phyloP scores from a whole-genome alignment of 495 filamentous ascomycete species.

The Haplographium delicatum region DNA sequence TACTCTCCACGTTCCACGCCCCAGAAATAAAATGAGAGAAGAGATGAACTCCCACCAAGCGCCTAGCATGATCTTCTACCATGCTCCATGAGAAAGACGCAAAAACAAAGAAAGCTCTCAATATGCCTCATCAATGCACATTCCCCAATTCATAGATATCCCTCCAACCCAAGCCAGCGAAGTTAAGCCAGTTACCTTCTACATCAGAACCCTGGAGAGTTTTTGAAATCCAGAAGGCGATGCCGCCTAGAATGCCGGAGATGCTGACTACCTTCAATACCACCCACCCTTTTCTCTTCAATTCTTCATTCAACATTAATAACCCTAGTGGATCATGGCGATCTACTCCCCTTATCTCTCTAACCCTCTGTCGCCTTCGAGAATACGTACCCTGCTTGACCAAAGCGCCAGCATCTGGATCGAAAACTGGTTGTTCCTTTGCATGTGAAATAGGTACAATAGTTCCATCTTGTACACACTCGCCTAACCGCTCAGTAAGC shows the following conservation, averaged over 20 bases:
- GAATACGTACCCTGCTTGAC: conserved; percentile 18
- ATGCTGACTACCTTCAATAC: conserved; percentile 75
- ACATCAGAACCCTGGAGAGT: neutral
- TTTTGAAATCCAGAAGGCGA: conserved; percentile 54
- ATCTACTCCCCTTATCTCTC: conserved; percentile 29
- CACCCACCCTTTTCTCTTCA: conserved; percentile 60
- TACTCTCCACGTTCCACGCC: too few relatives aligned
- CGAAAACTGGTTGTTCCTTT: conserved; percentile 2
- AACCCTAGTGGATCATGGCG: conserved; percentile 72
- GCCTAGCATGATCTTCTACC: too few relatives aligned
- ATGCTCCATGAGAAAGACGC: too few relatives aligned
- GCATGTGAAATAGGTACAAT: conserved; percentile 42
- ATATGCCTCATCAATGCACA: too few relatives aligned
- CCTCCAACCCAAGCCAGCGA: neutral
- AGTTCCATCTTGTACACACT: conserved; percentile 69
- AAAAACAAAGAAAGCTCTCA: too few relatives aligned
- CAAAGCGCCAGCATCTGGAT: conserved; percentile 5
- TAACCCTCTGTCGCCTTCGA: neutral
- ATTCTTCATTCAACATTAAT: conserved; percentile 61
- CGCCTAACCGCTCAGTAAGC: conserved; percentile 69
- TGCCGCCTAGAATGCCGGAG: conserved; percentile 66
- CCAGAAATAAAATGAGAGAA: too few relatives aligned
- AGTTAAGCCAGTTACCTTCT: neutral
- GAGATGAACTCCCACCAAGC: too few relatives aligned
- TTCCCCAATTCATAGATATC: neutral